These are phyloP conservation scores for Harrya chromipes DNA, from an alignment of 768 basidiomycete genomes.

Conservation along the genomic window DNA sequence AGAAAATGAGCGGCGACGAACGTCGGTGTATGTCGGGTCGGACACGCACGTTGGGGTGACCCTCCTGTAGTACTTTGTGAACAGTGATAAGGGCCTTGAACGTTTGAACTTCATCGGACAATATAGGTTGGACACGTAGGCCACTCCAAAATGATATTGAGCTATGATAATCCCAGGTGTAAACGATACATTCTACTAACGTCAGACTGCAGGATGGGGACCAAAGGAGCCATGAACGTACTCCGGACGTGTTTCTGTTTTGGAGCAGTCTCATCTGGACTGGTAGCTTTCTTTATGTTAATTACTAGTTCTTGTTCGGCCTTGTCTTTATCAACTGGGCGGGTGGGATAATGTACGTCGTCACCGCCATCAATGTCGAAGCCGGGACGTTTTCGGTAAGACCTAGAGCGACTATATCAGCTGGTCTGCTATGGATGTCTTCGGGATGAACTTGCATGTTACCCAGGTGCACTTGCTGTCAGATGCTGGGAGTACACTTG, in stretches of 20 bases:
- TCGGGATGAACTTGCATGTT: slow-evolving; percentile 25
- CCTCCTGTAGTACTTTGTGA: slow-evolving; percentile 97
- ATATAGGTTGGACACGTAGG: slow-evolving; percentile 92
- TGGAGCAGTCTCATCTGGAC: slow-evolving; percentile 90
- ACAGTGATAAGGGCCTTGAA: slow-evolving; percentile 98
- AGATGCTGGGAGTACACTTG: background rate
- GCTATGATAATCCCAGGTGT: slow-evolving; percentile 99
- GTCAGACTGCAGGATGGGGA: slow-evolving; percentile 14
- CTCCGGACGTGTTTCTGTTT: slow-evolving; percentile 99
- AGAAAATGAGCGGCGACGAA: slow-evolving; percentile 9
- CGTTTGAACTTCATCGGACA: slow-evolving; percentile 96
- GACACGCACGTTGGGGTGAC: slow-evolving; percentile 78
- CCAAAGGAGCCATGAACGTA: slow-evolving; percentile 41
- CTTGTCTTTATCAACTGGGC: slow-evolving; percentile 98
- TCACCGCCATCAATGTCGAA: slow-evolving; percentile 75
- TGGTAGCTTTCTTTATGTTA: slow-evolving; percentile 98
- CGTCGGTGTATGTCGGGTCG: background rate
- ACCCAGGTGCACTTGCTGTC: slow-evolving; percentile 4
- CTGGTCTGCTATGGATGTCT: background rate
- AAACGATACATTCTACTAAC: slow-evolving; percentile 87
- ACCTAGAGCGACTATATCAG: slow-evolving; percentile 26
- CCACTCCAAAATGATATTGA: slow-evolving; percentile 98
- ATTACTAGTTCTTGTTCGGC: slow-evolving; percentile 91
- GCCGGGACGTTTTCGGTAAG: slow-evolving; percentile 33
- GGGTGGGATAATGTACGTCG: slow-evolving; percentile 87